Evolutionary conservation across 768 basidiomycete species (phyloP).

Genomic region (Trametes villosa): DNA sequence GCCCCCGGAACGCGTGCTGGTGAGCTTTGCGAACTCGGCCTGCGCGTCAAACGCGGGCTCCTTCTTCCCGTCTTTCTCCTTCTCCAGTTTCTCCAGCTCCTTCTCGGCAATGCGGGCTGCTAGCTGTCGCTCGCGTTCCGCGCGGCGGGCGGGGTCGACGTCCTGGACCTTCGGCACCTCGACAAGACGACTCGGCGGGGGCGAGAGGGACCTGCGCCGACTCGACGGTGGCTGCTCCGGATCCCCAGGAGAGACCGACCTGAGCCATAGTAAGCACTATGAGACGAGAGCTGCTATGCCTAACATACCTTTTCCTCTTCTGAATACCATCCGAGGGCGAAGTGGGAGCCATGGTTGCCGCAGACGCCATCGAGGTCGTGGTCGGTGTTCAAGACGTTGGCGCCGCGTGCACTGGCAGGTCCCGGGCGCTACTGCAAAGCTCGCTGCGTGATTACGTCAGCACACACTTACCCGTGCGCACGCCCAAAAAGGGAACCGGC

Average conservation of each 20-base stretch:
- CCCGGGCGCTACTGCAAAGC: conserved; percentile 11
- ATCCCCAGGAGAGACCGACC: conserved; percentile 39
- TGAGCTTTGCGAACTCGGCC: conserved; percentile 89
- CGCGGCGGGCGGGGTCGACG: conserved; percentile 75
- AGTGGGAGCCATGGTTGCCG: conserved; percentile 37
- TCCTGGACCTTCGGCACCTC: conserved; percentile 61
- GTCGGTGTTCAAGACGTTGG: conserved; percentile 28
- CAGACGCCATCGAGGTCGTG: conserved; percentile 47
- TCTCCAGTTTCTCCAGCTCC: conserved; percentile 65
- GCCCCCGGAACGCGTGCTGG: conserved; percentile 84
- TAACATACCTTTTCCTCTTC: conserved; percentile 50
- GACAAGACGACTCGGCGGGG: conserved; percentile 38
- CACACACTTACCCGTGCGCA: background rate
- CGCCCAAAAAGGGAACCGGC: conserved; percentile 11
- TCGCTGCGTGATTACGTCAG: conserved; percentile 17
- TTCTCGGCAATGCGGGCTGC: conserved; percentile 70
- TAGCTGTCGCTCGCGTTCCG: conserved; percentile 80
- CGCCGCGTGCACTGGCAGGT: conserved; percentile 9
- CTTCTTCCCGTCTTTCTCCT: conserved; percentile 46
- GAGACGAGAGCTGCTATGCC: background rate
- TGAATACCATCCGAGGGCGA: conserved; percentile 38
- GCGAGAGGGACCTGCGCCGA: conserved; percentile 49
- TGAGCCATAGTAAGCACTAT: conserved; percentile 11
- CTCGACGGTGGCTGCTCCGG: conserved; percentile 44
- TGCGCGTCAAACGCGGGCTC: conserved; percentile 65